Evolutionary conservation across 805 yeast species (phyloP), one percentile per base, ranked within the genome.

Genomic region (Brettanomyces bruxellensis): DNA sequence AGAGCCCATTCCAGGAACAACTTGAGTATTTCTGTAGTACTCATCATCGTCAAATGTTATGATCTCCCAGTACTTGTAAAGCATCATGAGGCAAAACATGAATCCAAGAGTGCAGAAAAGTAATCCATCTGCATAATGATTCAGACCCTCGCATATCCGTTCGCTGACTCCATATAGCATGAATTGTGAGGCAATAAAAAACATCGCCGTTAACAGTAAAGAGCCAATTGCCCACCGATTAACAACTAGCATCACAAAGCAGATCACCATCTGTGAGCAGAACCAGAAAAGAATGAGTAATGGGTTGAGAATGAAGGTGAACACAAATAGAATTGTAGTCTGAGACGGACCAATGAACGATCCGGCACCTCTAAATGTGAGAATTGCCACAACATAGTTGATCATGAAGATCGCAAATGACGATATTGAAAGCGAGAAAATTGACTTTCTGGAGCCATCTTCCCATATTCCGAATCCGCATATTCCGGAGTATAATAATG

Each of bases 51-150:
- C 98, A 47, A 82, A 80, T 11, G 98, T 93, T 45, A 91, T 83
- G 76, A 90, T 88, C 59, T 90, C 97, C 96, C 98, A 91, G 55
- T 81, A 87, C 66, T 93, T 90, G 71, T 89, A 91, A 44, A 91
- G 72, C 98, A 93, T 91, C 95, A 93, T 89, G 46, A 85, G 68
- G 4, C 95, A 75, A 57, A 88, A 84, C 43, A 88, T 60, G 60
- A 87, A 87, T 59, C 95, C 78, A 34, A 88, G 57, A 25, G 93
- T 76, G 32, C 88, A 93, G 58, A 90, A 87, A 58, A 91, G 83
- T 30, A 88, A 64, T 1, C 98, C 98, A 59, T 91, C 99, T 23
- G 88, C 72, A 61, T 91, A 93, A 65, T 93, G 99, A 36, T 82
- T 78, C 41, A 84, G 77, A 22, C 79, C 73, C 34, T 68, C 66